Conservation (phyloP, 1,284 basidiomycete species). For the Heterobasidion parviporum region DNA sequence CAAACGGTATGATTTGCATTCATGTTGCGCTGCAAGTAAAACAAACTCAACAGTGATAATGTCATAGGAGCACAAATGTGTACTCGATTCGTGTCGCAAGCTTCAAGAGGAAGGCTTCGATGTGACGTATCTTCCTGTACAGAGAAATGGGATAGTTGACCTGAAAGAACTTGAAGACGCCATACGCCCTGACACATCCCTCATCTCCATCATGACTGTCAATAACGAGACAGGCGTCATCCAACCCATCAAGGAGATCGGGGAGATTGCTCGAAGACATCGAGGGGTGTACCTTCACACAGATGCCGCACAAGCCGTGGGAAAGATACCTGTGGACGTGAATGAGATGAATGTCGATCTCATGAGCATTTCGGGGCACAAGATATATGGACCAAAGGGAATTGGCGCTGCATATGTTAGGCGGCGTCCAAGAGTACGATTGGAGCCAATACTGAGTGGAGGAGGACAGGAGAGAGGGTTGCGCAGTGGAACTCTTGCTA, state of each 20-base stretch:
- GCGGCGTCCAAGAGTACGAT: constrained; percentile 83
- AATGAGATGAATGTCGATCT: constrained; percentile 95
- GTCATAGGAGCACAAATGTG: constrained; percentile 95
- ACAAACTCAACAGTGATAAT: background rate
- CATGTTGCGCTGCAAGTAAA: background rate
- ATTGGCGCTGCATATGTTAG: constrained; percentile 94
- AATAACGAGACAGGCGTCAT: constrained; percentile 99
- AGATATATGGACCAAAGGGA: constrained; percentile 98
- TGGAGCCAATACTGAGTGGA: constrained; percentile 94
- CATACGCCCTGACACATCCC: constrained; percentile 80
- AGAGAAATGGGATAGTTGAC: constrained; percentile 78
- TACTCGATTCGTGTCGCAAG: constrained; percentile 94
- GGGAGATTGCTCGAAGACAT: constrained; percentile 73
- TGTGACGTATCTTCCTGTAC: constrained; percentile 93
- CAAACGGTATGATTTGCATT: constrained; percentile 59
- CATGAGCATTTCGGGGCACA: constrained; percentile 96
- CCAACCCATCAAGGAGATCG: constrained; percentile 95
- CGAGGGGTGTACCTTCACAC: constrained; percentile 94
- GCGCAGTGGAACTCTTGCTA: constrained; percentile 88
- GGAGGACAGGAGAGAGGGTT: constrained; percentile 98
- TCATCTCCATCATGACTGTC: constrained; percentile 97
- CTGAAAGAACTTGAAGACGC: constrained; percentile 72
- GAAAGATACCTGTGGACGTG: constrained; percentile 88
- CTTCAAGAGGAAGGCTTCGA: constrained; percentile 97
- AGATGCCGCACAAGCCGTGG: constrained; percentile 94